A percentile compares a stretch with the other conserved stretches of the same genome.
These are phyloP conservation scores for Phytophthora cryptogea DNA, from an alignment of 352 stramenopile genomes.

Conservation along the genomic window DNA sequence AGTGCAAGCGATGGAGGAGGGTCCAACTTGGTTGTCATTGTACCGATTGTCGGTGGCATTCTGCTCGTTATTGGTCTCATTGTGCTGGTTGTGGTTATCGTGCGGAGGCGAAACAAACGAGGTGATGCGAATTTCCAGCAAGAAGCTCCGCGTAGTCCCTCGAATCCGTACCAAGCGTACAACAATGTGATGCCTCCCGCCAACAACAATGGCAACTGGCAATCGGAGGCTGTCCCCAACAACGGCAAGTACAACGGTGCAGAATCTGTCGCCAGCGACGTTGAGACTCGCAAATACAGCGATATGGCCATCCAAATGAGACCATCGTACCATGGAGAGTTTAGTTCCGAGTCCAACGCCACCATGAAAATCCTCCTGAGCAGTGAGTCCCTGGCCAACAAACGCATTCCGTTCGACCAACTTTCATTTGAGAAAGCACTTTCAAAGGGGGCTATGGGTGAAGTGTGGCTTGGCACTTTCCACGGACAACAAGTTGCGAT, in stretches of 20 bases:
- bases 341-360: conserved; percentile 10
- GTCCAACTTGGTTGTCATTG: conserved; percentile 14
- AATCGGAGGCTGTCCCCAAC: background rate
- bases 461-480: conserved; percentile 50
- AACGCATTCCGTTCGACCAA: conserved; percentile 26
- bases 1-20: background rate
- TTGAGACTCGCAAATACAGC: conserved; percentile 1
- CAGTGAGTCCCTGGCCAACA: conserved; percentile 13
- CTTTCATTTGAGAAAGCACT: conserved; percentile 25
- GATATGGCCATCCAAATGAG: conserved; percentile 17
- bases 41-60: conserved; percentile 20
- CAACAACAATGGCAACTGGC: background rate
- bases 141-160: too few relatives aligned
- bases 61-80: conserved; percentile 15
- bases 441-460: conserved; percentile 53
- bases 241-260: background rate
- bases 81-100: conserved; percentile 1
- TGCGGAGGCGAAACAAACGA: background rate
- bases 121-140: conserved; percentile 2
- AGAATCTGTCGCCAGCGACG: background rate
- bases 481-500: conserved; percentile 36
- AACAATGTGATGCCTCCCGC: background rate
- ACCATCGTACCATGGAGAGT: background rate
- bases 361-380: conserved; percentile 17
- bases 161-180: background rate